These are phyloP conservation scores for Aureobasidium sp. DNA, from an alignment of 2,329 filamentous ascomycete genomes.

Conservation along the genomic window DNA sequence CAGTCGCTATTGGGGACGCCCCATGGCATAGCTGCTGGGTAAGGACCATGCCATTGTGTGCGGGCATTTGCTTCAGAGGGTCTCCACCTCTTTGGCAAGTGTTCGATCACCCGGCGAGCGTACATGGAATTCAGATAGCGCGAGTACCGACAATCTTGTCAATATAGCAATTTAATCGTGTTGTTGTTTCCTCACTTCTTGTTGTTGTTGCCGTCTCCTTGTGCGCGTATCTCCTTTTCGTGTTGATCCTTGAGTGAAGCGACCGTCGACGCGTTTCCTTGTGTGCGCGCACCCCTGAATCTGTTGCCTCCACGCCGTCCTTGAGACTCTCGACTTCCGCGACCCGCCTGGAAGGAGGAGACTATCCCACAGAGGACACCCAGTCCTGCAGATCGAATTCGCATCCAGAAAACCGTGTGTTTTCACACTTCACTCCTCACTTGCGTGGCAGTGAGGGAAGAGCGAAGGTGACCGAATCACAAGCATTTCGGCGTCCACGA, in stretches of 20 bases:
- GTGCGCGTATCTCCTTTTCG: background rate
- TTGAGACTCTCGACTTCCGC: too few relatives aligned
- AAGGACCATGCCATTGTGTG: background rate
- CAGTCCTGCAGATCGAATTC: too few relatives aligned
- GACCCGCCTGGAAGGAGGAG: too few relatives aligned
- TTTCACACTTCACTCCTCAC: too few relatives aligned
- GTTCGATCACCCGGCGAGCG: background rate
- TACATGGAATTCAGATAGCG: constrained; percentile 4
- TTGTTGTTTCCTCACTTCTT: background rate
- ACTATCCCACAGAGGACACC: background rate
- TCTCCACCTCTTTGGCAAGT: background rate
- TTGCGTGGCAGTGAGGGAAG: too few relatives aligned
- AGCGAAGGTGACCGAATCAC: too few relatives aligned
- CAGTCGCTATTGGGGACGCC: background rate
- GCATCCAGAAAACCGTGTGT: too few relatives aligned
- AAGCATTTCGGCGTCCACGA: too few relatives aligned
- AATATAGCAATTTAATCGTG: background rate
- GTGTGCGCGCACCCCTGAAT: background rate
- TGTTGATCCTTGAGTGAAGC: background rate
- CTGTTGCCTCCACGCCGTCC: background rate
- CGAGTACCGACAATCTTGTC: background rate
- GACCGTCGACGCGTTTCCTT: background rate
- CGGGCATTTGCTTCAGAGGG: background rate
- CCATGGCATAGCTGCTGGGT: background rate
- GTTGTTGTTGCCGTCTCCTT: too few relatives aligned